A percentile compares a stretch with the other conserved stretches of the same genome.
Conservation (phyloP, 2,329 filamentous ascomycete species). For the Xylariales sp. region DNA sequence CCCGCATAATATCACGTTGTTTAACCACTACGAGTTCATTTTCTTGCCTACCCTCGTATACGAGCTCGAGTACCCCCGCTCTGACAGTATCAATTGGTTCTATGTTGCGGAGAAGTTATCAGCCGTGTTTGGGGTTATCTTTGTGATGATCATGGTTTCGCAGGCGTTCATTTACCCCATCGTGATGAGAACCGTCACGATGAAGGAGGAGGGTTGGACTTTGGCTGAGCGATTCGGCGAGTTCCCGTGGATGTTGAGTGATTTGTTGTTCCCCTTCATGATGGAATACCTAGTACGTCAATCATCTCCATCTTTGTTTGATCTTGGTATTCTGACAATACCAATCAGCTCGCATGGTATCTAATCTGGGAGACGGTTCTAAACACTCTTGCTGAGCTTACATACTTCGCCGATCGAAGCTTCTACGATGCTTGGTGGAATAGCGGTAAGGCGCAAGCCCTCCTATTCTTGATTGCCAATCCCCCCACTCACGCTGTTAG, state of each 20-base stretch:
- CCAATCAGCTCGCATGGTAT: constrained; percentile 61
- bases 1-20: constrained; percentile 62
- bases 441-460: constrained; percentile 32
- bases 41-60: constrained; percentile 73
- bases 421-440: constrained; percentile 68
- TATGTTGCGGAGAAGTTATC: constrained; percentile 69
- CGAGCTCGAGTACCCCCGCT: constrained; percentile 70
- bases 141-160: constrained; percentile 74
- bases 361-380: constrained; percentile 74
- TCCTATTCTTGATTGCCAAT: not conserved
- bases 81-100: constrained; percentile 63
- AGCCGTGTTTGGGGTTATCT: constrained; percentile 67
- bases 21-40: constrained; percentile 68
- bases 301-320: not conserved
- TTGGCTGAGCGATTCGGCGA: constrained; percentile 56
- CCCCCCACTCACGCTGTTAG: constrained; percentile 20
- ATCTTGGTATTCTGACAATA: not conserved
- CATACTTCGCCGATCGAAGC: constrained; percentile 69
- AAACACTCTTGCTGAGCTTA: constrained; percentile 73
- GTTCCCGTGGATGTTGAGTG: constrained; percentile 71
- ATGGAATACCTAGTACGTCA: constrained; percentile 62
- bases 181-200: constrained; percentile 59
- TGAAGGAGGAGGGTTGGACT: constrained; percentile 62
- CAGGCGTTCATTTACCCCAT: constrained; percentile 75
- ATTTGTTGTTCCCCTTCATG: constrained; percentile 74